Percentiles rank a stretch among this genome's conserved stretches.
phyloP scores from a whole-genome alignment of 345 rosid species.

The Lumnitzera littorea region DNA sequence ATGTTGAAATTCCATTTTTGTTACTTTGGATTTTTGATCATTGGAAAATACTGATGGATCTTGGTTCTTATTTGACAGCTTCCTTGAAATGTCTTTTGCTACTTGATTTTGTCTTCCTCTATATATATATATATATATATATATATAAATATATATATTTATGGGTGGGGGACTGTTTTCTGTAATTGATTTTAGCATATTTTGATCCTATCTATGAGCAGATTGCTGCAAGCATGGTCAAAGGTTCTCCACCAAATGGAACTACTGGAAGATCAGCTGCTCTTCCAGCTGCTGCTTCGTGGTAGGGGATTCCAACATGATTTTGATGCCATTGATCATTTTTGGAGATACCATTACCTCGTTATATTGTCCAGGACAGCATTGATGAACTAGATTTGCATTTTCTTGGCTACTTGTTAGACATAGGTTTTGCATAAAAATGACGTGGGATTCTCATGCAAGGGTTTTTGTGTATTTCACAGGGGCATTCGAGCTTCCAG shows the following conservation, averaged over 20 bases:
- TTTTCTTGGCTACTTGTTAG: not conserved
- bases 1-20: not conserved
- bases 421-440: not conserved
- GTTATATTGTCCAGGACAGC: no score
- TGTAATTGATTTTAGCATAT: not conserved
- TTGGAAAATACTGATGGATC: not conserved
- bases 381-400: no score
- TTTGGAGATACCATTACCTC: not conserved
- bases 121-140: no score
- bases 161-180: not conserved
- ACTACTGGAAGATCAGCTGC: slow-evolving; percentile 41
- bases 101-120: no score
- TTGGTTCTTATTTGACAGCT: not conserved
- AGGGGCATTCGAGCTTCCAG: slow-evolving; percentile 9
- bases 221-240: slow-evolving; percentile 27
- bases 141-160: no score
- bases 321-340: not conserved
- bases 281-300: slow-evolving; percentile 89
- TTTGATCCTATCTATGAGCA: slow-evolving; percentile 19
- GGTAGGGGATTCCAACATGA: slow-evolving; percentile 29
- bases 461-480: not conserved
- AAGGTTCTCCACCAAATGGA: slow-evolving; percentile 59
- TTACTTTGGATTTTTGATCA: not conserved
- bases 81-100: not conserved
- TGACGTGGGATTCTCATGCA: no score